Evolutionary conservation across 495 filamentous ascomycete genomes (phyloP).

Genomic region (Lichina pygmaea): DNA sequence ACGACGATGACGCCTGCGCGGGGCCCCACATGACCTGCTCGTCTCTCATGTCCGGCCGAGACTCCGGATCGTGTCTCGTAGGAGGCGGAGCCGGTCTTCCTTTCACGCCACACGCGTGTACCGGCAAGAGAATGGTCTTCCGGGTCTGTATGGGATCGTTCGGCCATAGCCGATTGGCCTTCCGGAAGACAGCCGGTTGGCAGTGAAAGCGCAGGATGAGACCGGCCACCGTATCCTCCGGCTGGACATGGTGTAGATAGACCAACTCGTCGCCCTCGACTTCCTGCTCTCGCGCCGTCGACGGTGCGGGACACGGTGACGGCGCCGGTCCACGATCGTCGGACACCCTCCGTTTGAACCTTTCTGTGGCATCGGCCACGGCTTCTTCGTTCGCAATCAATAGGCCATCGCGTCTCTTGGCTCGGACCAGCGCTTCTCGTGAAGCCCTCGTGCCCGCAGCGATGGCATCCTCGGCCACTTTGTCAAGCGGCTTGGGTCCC

Average conservation of each 20-base stretch:
- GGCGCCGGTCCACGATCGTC: conserved; percentile 15
- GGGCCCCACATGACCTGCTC: neutral
- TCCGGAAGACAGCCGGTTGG: conserved; percentile 46
- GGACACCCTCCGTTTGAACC: conserved; percentile 26
- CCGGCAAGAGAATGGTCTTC: conserved; percentile 57
- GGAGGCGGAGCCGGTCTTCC: conserved; percentile 22
- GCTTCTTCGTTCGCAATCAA: neutral
- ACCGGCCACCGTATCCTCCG: conserved; percentile 64
- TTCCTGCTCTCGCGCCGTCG: conserved; percentile 15
- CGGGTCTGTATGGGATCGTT: conserved; percentile 69
- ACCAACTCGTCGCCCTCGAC: conserved; percentile 50
- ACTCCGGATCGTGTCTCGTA: neutral
- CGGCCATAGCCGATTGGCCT: conserved; percentile 83
- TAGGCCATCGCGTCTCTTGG: conserved; percentile 6
- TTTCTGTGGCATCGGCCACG: conserved; percentile 7
- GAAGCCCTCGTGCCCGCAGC: conserved; percentile 20
- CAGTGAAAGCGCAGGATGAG: conserved; percentile 78
- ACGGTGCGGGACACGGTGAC: conserved; percentile 12
- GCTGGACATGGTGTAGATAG: conserved; percentile 69
- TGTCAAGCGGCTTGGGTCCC: conserved; percentile 10
- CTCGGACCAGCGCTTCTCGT: conserved; percentile 19
- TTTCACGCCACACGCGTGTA: conserved; percentile 70
- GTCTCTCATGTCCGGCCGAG: neutral
- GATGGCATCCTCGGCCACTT: conserved; percentile 15
- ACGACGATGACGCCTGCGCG: neutral